phyloP scores from a whole-genome alignment of 306 rosid species.

The Pachyrhizus erosus region DNA sequence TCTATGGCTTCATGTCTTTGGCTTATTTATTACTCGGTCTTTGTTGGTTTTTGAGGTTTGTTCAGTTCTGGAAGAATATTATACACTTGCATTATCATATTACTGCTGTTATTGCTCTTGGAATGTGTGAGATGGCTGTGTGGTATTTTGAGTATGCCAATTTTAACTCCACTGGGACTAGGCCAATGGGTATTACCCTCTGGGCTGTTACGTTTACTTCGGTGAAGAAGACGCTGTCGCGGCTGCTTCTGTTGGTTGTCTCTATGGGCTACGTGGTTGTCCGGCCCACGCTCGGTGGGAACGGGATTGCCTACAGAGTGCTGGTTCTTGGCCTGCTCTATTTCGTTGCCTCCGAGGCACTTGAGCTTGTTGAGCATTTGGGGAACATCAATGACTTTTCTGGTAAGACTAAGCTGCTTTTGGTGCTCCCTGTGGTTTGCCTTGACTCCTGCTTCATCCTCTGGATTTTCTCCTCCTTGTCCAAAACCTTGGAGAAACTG shows the following conservation, averaged over 20 bases:
- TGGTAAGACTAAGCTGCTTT: slow-evolving; percentile 74
- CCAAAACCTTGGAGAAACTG: slow-evolving; percentile 89
- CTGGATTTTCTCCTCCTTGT: slow-evolving; percentile 90
- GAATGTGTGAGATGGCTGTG: slow-evolving; percentile 96
- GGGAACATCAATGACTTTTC: slow-evolving; percentile 90
- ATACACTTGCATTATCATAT: slow-evolving; percentile 86
- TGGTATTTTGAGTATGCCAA: slow-evolving; percentile 96
- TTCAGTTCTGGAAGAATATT: slow-evolving; percentile 83
- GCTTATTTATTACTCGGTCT: slow-evolving; percentile 83
- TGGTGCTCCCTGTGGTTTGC: slow-evolving; percentile 88
- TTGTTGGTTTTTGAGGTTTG: slow-evolving; percentile 82
- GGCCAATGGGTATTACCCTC: slow-evolving; percentile 91
- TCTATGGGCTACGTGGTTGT: slow-evolving; percentile 93
- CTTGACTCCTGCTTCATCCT: slow-evolving; percentile 85
- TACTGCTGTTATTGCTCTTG: slow-evolving; percentile 87
- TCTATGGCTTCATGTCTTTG: slow-evolving; percentile 82
- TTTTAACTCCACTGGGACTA: slow-evolving; percentile 81
- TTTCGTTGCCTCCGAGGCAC: slow-evolving; percentile 81
- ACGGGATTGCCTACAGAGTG: slow-evolving; percentile 58
- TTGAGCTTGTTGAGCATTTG: slow-evolving; percentile 87
- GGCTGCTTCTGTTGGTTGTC: slow-evolving; percentile 86
- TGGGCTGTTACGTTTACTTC: slow-evolving; percentile 92
- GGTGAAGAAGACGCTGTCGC: slow-evolving; percentile 85
- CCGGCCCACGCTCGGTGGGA: slow-evolving; percentile 77
- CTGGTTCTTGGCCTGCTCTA: slow-evolving; percentile 71